These are phyloP conservation scores for Pseudocercospora crystallina DNA, from an alignment of 2,329 filamentous ascomycete genomes.

Conservation along the genomic window DNA sequence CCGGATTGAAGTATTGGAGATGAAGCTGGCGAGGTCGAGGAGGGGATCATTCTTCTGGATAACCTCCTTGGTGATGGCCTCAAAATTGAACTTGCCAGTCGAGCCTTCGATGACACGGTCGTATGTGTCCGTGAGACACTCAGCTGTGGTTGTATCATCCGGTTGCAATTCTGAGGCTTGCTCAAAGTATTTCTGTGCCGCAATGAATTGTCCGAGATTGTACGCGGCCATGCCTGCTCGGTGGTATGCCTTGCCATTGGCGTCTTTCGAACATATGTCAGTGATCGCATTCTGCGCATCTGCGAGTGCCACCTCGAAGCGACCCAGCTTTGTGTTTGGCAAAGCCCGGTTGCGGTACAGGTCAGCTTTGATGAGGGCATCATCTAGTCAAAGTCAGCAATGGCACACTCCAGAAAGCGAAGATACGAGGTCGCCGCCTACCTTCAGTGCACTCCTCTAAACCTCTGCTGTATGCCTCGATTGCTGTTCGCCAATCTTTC, in stretches of 20 bases:
- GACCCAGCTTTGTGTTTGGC: slow-evolving; percentile 18
- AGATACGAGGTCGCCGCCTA: too few species aligned
- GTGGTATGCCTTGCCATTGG: slow-evolving; percentile 26
- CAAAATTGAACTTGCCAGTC: slow-evolving; percentile 27
- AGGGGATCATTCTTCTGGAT: neutral
- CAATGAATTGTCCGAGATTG: slow-evolving; percentile 20
- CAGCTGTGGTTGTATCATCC: slow-evolving; percentile 12
- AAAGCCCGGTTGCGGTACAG: slow-evolving; percentile 27
- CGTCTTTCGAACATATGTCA: neutral
- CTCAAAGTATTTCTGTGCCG: slow-evolving; percentile 12
- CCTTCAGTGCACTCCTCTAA: slow-evolving; percentile 4
- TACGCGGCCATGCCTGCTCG: slow-evolving; percentile 29
- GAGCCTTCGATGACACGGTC: slow-evolving; percentile 22
- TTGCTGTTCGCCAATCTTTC: slow-evolving; percentile 20
- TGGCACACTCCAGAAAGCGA: too few species aligned
- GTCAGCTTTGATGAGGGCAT: slow-evolving; percentile 13
- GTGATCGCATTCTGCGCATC: slow-evolving; percentile 22
- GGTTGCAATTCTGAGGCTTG: slow-evolving; percentile 14
- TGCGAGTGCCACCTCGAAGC: slow-evolving; percentile 19
- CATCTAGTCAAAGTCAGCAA: too few species aligned
- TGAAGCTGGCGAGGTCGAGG: slow-evolving; percentile 26
- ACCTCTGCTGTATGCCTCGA: slow-evolving; percentile 13
- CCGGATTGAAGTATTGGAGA: slow-evolving; percentile 13
- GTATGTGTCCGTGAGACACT: slow-evolving; percentile 11
- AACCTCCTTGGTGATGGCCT: slow-evolving; percentile 13